Evolutionary conservation across 257 asterid genomes (phyloP), one percentile per base, ranked within the genome.

Genomic region (Capsicum baccatum): DNA sequence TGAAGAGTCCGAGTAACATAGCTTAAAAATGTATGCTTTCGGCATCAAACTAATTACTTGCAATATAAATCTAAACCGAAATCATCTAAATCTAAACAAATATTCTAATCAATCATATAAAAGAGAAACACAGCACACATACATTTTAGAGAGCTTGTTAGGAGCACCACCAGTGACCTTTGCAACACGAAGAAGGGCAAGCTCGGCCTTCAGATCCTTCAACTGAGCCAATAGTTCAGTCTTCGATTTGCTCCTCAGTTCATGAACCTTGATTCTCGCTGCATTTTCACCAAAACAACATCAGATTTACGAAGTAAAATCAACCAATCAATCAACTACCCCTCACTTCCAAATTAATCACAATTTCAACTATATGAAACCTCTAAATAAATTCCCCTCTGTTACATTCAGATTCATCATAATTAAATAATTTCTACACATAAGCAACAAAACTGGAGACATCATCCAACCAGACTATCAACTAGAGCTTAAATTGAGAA

Each of bases 111-210:
- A 26, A 55, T 0, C 80, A 26, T 11, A 39, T 44, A 35, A 17
- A 44, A 62, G 2, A 59, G 44, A 15, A 14, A 55, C 3, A 3
- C 6, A 12, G 33, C 19, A 57, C 9, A 14, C 81, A 57, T 71
- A 71, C 83, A 91, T 91, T 54, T 91, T 91, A 33, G 91, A 91
- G 48, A 91, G 92, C 92, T 91, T 91, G 91, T 90, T 90, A 0
- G 94, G 93, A 48, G 94, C 93, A 85, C 94, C 94, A 55, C 93
- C 93, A 56, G 94, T 92, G 47, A 92, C 94, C 83, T 92, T 90
- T 0, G 94, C 93, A 57, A 89, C 94, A 6, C 93, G 90, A 52
- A 92, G 92, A 85, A 88, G 70, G 55, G 93, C 87, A 17, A 90
- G 90, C 90, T 92, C 93, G 80, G 91, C 88, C 88, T 90, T 89